Evolutionary conservation across 2,329 filamentous ascomycete species (phyloP).

Genomic region (Didymella pinodella): DNA sequence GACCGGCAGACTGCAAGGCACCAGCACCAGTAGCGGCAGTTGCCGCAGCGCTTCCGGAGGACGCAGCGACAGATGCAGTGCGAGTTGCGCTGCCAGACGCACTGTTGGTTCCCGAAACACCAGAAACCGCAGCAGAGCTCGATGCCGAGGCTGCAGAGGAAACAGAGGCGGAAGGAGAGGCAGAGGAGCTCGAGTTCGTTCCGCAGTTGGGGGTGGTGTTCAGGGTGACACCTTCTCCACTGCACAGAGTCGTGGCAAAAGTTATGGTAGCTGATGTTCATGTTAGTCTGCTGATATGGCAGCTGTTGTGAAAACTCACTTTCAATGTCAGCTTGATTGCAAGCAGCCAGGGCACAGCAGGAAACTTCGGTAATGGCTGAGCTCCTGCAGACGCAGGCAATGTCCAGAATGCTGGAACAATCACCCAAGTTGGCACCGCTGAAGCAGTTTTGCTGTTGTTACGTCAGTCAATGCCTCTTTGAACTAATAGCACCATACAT

Average conservation of each 20-base stretch:
- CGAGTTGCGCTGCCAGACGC: constrained; percentile 16
- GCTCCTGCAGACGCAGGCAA: constrained; percentile 56
- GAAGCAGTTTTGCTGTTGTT: constrained; percentile 47
- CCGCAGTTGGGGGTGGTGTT: constrained; percentile 51
- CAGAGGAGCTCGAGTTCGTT: constrained; percentile 22
- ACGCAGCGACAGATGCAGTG: constrained; percentile 17
- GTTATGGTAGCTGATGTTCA: constrained; percentile 49
- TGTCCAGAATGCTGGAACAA: constrained; percentile 49
- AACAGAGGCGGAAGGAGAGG: constrained; percentile 16
- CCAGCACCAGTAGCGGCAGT: constrained; percentile 31
- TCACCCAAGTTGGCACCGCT: constrained; percentile 46
- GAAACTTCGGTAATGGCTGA: constrained; percentile 48
- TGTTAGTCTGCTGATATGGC: constrained; percentile 8
- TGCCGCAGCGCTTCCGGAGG: constrained; percentile 12
- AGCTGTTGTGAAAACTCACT: constrained; percentile 22
- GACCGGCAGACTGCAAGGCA: constrained; percentile 33
- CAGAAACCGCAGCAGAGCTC: constrained; percentile 11
- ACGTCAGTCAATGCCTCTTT: constrained; percentile 3
- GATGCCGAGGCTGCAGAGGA: constrained; percentile 9
- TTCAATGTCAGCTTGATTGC: constrained; percentile 46
- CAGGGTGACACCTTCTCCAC: constrained; percentile 49
- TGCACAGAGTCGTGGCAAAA: constrained; percentile 54
- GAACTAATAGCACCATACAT: constrained; percentile 5
- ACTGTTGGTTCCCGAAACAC: constrained; percentile 13
- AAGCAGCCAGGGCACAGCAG: constrained; percentile 55